Evolutionary conservation across 208 protist species (phyloP).

Genomic region (Wallacemonas sp.): DNA sequence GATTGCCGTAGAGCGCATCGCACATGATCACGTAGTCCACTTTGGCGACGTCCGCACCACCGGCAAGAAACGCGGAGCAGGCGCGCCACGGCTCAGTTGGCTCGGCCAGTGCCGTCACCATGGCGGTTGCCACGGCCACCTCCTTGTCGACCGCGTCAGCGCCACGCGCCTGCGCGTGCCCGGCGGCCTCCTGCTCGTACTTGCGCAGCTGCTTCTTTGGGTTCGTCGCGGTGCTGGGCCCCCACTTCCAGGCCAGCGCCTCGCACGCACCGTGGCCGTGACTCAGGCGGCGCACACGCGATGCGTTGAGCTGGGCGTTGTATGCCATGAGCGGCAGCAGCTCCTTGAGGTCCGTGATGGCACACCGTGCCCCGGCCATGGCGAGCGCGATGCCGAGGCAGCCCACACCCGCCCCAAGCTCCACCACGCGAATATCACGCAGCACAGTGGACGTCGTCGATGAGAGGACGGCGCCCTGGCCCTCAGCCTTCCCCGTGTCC

Average conservation of each 20-base stretch:
- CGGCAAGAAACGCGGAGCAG: slow-evolving; percentile 26
- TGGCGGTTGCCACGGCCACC: neutral
- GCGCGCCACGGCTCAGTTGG: slow-evolving; percentile 40
- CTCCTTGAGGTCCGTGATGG: slow-evolving; percentile 84
- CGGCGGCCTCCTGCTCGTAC: slow-evolving; percentile 30
- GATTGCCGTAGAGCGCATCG: slow-evolving; percentile 90
- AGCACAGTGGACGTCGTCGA: slow-evolving; percentile 5
- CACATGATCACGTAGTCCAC: slow-evolving; percentile 77
- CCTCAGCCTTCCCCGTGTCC: too few species aligned
- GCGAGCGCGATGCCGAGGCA: slow-evolving; percentile 89
- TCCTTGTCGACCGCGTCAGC: neutral
- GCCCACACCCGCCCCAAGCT: slow-evolving; percentile 86
- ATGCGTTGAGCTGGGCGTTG: slow-evolving; percentile 67
- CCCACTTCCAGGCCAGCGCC: slow-evolving; percentile 81
- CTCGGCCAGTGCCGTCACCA: slow-evolving; percentile 22
- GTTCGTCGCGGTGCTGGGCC: slow-evolving; percentile 44
- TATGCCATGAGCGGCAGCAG: slow-evolving; percentile 81
- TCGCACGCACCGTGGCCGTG: slow-evolving; percentile 41
- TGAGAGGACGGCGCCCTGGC: too few species aligned
- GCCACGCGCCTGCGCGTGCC: neutral
- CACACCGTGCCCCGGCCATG: slow-evolving; percentile 67
- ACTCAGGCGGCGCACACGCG: slow-evolving; percentile 35
- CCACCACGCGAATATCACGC: slow-evolving; percentile 40
- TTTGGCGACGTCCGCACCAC: neutral
- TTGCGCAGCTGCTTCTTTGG: slow-evolving; percentile 33